phyloP scores from a whole-genome alignment of 495 filamentous ascomycete genomes.

The Podospora australis region DNA sequence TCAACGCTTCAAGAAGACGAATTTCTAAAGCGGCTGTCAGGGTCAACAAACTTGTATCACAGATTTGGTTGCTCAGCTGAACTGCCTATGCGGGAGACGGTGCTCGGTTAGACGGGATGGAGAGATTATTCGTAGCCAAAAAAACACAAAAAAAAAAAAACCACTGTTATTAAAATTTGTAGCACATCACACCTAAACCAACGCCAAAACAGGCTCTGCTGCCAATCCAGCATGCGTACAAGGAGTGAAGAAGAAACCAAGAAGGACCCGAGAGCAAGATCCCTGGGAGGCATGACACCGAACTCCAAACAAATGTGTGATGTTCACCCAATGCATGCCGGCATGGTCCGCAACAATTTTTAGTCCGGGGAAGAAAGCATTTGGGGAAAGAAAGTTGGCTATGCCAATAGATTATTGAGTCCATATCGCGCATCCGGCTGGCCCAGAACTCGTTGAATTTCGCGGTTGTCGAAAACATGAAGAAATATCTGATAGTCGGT shows the following conservation, averaged over 20 bases:
- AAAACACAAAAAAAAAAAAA: too few species aligned
- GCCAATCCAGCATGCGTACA: not conserved
- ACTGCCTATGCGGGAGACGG: too few species aligned
- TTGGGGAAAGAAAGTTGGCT: not conserved
- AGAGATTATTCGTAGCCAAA: too few species aligned
- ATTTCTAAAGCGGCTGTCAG: too few species aligned
- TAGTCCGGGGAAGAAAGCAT: not conserved
- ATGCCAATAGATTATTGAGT: constrained; percentile 35
- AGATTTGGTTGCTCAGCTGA: too few species aligned
- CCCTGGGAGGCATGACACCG: not conserved
- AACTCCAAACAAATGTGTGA: not conserved
- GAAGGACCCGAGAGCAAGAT: not conserved
- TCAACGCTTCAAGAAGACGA: too few species aligned
- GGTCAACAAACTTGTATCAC: too few species aligned
- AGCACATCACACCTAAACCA: not conserved
- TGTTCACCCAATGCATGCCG: too few species aligned
- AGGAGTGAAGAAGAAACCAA: not conserved
- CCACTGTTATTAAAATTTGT: too few species aligned
- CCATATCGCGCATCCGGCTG: constrained; percentile 42
- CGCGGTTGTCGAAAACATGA: constrained; percentile 32
- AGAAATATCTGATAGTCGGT: constrained; percentile 41
- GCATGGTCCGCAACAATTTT: not conserved
- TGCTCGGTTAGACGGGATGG: too few species aligned
- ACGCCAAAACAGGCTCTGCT: not conserved
- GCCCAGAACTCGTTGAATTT: constrained; percentile 35